Evolutionary conservation across 1,139 yeast species (phyloP), one percentile per base, ranked within the genome.

Genomic region (Lipomyces yarrowii): DNA sequence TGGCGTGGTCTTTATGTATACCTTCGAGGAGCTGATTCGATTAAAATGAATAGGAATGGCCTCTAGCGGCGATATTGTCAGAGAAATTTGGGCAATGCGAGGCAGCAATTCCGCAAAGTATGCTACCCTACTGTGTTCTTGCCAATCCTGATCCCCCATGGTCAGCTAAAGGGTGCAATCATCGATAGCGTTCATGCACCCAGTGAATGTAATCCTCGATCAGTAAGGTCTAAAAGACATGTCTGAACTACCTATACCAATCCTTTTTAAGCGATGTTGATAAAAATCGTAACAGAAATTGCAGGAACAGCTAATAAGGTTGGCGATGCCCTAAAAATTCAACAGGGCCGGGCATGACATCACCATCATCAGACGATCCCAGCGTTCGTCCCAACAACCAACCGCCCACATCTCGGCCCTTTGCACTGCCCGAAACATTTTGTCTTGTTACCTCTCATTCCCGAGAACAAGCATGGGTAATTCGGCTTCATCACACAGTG

Each of bases 81-180:
- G 60, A 1, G 67, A 53, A 8, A 75, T 67, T 32, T 65, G 60
- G 0, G 73, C 68, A n/a, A 75, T 70, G 53, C 75, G 63, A 1
- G 76, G 75, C 10, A 68, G 56, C 11, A 53, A 33, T 37, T 68
- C 70, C 3, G 69, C 51, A 48, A 64, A 68, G 33, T 59, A 67
- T 3, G n/a, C 30, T 8, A 54, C 26, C n/a, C n/a, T n/a, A 55
- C 54, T n/a, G 7, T 62, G 53, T 21, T 46, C 52, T 4, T 46
- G 59, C 65, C 62, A 59, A 35, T 26, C 62, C 32, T 56, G 23
- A 7, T 56, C 5, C 51, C 48, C 56, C 59, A 39, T 15, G 30
- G 35, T 59, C 61, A 11, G 15, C 42, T 37, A 53, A 52, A 52
- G 11, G 15, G 21, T 42, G 48, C 48, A n/a, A 37, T 18, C 8